Evolutionary conservation across 2,329 filamentous ascomycete species (phyloP).

Genomic region (Calonectria multiphialidica): DNA sequence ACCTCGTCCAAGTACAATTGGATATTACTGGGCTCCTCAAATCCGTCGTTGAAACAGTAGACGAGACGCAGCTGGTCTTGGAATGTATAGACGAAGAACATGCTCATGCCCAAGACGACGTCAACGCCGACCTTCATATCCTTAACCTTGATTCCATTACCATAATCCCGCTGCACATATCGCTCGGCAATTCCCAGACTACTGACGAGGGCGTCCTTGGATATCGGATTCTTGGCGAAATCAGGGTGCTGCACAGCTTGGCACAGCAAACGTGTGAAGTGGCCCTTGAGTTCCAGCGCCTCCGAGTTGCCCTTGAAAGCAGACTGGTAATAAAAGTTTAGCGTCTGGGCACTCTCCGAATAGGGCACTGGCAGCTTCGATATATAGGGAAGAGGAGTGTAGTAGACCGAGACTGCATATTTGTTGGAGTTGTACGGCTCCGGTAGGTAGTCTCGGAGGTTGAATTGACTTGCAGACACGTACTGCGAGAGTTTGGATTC

Average conservation of each 20-base stretch:
- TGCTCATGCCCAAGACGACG: constrained; percentile 41
- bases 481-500: constrained; percentile 31
- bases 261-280: constrained; percentile 32
- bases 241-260: constrained; percentile 36
- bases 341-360: constrained; percentile 10
- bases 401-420: constrained; percentile 24
- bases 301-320: neutral
- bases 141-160: constrained; percentile 6
- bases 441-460: constrained; percentile 41
- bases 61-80: constrained; percentile 38
- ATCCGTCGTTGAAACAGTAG: constrained; percentile 44
- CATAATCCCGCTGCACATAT: constrained; percentile 17
- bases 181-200: constrained; percentile 38
- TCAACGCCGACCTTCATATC: constrained; percentile 40
- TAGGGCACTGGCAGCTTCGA: constrained; percentile 14
- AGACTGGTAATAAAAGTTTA: constrained; percentile 21
- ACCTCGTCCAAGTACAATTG: constrained; percentile 19
- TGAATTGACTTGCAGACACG: constrained; percentile 40
- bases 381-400: constrained; percentile 14
- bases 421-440: constrained; percentile 32
- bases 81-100: constrained; percentile 42
- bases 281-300: constrained; percentile 31
- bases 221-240: constrained; percentile 31
- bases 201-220: constrained; percentile 41
- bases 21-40: constrained; percentile 20